Evolutionary conservation across 192 early-diverging fungal genomes (phyloP).

Genomic region (Rhizophagus prolifer): DNA sequence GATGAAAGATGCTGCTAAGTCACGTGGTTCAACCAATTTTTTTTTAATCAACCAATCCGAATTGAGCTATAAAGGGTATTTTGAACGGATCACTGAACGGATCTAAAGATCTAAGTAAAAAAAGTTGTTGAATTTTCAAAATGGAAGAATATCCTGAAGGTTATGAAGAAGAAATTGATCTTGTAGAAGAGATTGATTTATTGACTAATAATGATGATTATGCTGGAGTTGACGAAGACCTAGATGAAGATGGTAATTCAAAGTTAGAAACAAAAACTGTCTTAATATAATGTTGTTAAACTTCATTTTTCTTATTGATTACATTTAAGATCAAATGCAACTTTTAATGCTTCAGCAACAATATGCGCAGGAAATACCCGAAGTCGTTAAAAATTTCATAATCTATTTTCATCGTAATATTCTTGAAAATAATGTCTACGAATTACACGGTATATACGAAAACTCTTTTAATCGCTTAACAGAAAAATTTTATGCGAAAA

Average conservation of each 20-base stretch:
- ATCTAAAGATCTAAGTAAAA: no score
- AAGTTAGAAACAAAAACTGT: neutral
- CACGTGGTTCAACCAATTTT: no score
- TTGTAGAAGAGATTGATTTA: conserved; percentile 10
- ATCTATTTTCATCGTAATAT: conserved; percentile 78
- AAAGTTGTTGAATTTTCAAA: no score
- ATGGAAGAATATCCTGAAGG: conserved; percentile 4
- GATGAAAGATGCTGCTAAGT: no score
- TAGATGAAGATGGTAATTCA: conserved; percentile 41
- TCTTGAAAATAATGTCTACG: conserved; percentile 77
- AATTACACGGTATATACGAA: conserved; percentile 87
- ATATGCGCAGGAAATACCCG: conserved; percentile 68
- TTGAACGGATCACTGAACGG: no score
- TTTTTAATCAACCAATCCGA: no score
- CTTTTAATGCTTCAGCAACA: conserved; percentile 31
- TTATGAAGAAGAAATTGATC: conserved; percentile 21
- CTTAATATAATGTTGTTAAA: neutral
- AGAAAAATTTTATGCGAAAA: conserved; percentile 88
- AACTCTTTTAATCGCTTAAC: conserved; percentile 87
- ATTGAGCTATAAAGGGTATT: no score
- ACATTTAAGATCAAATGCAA: conserved; percentile 22
- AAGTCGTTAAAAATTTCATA: conserved; percentile 82
- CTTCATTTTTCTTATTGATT: neutral
- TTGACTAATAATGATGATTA: conserved; percentile 17
- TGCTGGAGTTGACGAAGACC: conserved; percentile 46